These are phyloP conservation scores for Tylopilus sp. DNA, from an alignment of 1,284 basidiomycete genomes.

Conservation along the genomic window DNA sequence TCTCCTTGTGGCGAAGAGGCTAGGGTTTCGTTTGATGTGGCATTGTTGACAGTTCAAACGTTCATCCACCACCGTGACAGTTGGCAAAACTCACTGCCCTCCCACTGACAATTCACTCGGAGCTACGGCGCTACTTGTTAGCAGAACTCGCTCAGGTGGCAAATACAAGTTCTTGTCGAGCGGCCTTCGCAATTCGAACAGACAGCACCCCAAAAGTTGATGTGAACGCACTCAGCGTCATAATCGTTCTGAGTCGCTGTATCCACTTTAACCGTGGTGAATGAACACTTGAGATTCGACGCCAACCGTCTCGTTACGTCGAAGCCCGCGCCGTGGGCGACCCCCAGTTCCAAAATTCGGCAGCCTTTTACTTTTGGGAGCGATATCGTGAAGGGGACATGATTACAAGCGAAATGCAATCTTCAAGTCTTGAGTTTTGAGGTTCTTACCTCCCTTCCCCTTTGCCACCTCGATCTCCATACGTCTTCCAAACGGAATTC, in stretches of 20 bases:
- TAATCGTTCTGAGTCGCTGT: not conserved
- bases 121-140: not conserved
- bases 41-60: not conserved
- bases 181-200: not conserved
- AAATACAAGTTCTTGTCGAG: not conserved
- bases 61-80: too few species aligned
- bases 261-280: not conserved
- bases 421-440: not conserved
- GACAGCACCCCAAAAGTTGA: not conserved
- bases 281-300: not conserved
- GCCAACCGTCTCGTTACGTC: not conserved
- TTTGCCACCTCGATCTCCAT: too few species aligned
- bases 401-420: not conserved
- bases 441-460: not conserved
- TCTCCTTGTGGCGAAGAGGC: too few species aligned
- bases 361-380: too few species aligned
- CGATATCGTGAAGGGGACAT: not conserved
- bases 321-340: not conserved
- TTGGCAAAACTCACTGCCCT: not conserved
- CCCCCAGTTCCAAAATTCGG: not conserved
- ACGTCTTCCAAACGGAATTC: not conserved
- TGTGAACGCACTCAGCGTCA: not conserved
- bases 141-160: not conserved
- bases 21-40: not conserved
- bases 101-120: too few species aligned